These are phyloP conservation scores for Flaveria ramosissima DNA, from an alignment of 129 eudicot species.

Conservation along the genomic window DNA sequence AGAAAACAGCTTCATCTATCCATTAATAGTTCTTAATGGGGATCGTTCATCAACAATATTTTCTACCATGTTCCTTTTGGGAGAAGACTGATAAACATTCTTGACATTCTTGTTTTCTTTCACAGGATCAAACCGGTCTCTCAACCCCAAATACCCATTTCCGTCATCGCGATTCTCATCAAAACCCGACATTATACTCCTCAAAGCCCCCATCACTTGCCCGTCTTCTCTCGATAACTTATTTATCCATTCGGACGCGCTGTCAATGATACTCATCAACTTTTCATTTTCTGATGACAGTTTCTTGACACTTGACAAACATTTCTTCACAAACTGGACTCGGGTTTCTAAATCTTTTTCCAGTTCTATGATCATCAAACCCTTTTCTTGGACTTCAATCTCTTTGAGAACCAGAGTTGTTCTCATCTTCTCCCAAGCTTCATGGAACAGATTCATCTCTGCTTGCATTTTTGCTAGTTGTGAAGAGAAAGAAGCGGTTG, in stretches of 20 bases:
- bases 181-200: conserved; percentile 43
- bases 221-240: conserved; percentile 52
- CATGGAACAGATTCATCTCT: conserved; percentile 42
- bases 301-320: conserved; percentile 33
- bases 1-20: conserved; percentile 29
- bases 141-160: conserved; percentile 7
- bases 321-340: conserved; percentile 35
- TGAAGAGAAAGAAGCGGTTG: conserved; percentile 50
- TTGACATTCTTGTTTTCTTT: conserved; percentile 50
- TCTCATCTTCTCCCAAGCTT: conserved; percentile 63
- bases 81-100: conserved; percentile 43
- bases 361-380: conserved; percentile 48
- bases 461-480: conserved; percentile 47
- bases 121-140: conserved; percentile 43
- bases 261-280: conserved; percentile 38
- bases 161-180: conserved; percentile 22
- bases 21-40: conserved; percentile 71
- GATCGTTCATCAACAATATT: conserved; percentile 51
- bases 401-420: conserved; percentile 49
- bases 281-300: conserved; percentile 45
- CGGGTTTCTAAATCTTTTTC: conserved; percentile 45
- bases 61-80: conserved; percentile 45
- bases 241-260: conserved; percentile 41
- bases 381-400: conserved; percentile 54
- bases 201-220: conserved; percentile 52